Conservation (phyloP, 192 early-diverging fungal species). For the Coemansia sp. region DNA sequence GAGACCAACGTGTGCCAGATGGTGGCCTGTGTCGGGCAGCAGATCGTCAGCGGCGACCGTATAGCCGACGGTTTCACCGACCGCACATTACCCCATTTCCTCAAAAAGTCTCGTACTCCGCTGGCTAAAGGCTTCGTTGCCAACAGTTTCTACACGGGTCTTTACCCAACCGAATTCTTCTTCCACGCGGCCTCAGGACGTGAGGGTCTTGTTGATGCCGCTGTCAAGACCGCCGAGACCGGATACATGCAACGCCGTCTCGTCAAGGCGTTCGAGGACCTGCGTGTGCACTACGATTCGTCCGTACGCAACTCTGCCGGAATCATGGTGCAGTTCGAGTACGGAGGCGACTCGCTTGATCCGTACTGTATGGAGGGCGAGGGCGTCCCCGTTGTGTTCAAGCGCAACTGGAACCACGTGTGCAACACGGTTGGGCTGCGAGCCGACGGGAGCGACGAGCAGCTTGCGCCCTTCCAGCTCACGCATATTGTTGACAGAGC, state of each 20-base stretch:
- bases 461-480: conserved; percentile 50
- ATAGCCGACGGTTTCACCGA: conserved; percentile 97
- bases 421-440: conserved; percentile 24
- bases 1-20: conserved; percentile 99
- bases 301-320: conserved; percentile 94
- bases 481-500: conserved; percentile 51
- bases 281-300: conserved; percentile 92
- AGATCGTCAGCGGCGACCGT: conserved; percentile 96
- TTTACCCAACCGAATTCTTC: conserved; percentile 96
- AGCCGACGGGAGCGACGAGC: conserved; percentile 14
- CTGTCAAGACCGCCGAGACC: conserved; percentile 99
- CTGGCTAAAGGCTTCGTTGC: conserved; percentile 97
- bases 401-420: conserved; percentile 75
- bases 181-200: conserved; percentile 99
- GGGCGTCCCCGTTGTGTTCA: conserved; percentile 84
- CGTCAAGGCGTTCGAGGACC: conserved; percentile 97
- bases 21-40: conserved; percentile 99
- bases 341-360: conserved; percentile 96
- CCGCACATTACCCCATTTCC: conserved; percentile 95
- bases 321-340: conserved; percentile 90
- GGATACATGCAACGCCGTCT: conserved; percentile 98
- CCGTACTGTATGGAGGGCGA: conserved; percentile 92
- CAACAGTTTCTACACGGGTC: conserved; percentile 94
- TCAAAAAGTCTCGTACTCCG: conserved; percentile 89
- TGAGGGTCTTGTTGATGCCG: conserved; percentile 99